A percentile compares a stretch with the other conserved stretches of the same genome.
phyloP scores from a whole-genome alignment of 176 grass and related monocot genomes.

The Cymbopogon citratus region DNA sequence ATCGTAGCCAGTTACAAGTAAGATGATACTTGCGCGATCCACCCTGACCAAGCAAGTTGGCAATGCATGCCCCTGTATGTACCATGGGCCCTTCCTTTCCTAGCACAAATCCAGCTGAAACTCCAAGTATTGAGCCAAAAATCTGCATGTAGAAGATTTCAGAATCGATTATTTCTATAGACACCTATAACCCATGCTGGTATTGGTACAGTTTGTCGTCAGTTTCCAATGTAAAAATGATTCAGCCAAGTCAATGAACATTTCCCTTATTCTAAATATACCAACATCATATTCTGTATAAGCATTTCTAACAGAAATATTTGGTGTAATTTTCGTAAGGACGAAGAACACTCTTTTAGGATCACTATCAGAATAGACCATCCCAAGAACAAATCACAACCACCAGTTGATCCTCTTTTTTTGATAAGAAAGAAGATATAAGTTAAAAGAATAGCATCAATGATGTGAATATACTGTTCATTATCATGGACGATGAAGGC shows the following conservation, averaged over 20 bases:
- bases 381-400: background rate
- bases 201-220: background rate
- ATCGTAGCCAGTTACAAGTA: constrained; percentile 74
- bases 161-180: background rate
- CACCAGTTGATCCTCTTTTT: background rate
- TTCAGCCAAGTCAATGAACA: background rate
- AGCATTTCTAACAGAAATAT: background rate
- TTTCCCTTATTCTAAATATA: background rate
- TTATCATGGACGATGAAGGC: background rate
- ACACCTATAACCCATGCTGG: background rate
- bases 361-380: background rate
- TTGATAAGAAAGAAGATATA: background rate
- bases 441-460: background rate
- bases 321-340: background rate
- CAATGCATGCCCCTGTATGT: constrained; percentile 84
- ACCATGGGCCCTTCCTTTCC: constrained; percentile 98
- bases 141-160: constrained; percentile 48
- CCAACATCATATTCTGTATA: constrained; percentile 16
- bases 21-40: constrained; percentile 78
- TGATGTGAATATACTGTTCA: background rate
- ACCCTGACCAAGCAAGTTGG: constrained; percentile 85
- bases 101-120: constrained; percentile 81
- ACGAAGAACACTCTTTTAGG: background rate
- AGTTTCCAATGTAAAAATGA: background rate
- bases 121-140: constrained; percentile 78